These are phyloP conservation scores for Cyamopsis tetragonoloba DNA, from an alignment of 306 rosid genomes.

Conservation along the genomic window DNA sequence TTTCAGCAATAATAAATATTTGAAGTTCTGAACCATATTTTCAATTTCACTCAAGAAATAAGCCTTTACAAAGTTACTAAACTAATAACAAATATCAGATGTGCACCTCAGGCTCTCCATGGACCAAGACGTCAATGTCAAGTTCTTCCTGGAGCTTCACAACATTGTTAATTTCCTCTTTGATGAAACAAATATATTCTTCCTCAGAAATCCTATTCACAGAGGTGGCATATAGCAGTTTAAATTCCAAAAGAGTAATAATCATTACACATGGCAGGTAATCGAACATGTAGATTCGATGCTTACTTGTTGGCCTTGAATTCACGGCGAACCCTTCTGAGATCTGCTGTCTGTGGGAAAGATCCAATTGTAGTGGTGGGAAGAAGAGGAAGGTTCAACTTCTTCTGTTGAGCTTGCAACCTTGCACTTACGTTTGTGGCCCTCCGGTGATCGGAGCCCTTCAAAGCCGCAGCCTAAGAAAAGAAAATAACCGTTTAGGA, in stretches of 20 bases:
- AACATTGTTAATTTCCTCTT: slow-evolving; percentile 74
- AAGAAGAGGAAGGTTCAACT: slow-evolving; percentile 73
- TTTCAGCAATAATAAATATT: background rate
- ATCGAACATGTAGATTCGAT: background rate
- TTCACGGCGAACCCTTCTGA: slow-evolving; percentile 80
- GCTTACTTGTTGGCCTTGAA: slow-evolving; percentile 77
- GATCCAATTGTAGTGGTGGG: slow-evolving; percentile 89
- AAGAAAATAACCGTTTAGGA: slow-evolving; percentile 19
- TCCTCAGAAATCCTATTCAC: slow-evolving; percentile 61
- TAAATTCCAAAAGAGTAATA: background rate
- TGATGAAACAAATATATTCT: slow-evolving; percentile 54
- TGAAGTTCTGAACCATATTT: background rate
- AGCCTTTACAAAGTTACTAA: background rate
- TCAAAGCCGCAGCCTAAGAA: slow-evolving; percentile 70
- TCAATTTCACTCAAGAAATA: background rate
- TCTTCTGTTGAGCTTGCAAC: slow-evolving; percentile 73
- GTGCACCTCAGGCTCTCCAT: slow-evolving; percentile 89
- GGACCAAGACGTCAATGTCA: slow-evolving; percentile 87
- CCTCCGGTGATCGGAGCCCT: slow-evolving; percentile 68
- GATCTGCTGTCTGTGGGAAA: slow-evolving; percentile 79
- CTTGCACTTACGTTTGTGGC: slow-evolving; percentile 67
- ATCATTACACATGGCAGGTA: background rate
- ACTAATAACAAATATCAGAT: background rate
- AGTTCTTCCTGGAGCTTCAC: slow-evolving; percentile 85
- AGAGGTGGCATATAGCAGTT: background rate